Percentiles rank a stretch among this genome's conserved stretches.
These are phyloP conservation scores for Triticum urartu DNA, from an alignment of 176 grass and related monocot species.

Conservation along the genomic window DNA sequence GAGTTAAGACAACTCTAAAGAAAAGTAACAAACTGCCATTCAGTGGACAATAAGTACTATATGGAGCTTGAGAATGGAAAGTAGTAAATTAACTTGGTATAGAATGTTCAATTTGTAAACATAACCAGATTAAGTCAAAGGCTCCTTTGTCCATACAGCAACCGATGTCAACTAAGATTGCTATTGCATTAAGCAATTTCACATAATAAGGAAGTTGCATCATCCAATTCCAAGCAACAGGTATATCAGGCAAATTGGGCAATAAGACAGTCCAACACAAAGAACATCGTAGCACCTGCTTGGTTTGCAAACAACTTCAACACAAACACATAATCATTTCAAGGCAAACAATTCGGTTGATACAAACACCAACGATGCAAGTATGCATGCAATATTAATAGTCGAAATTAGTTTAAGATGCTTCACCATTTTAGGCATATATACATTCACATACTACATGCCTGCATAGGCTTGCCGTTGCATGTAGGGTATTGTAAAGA, in stretches of 20 bases:
- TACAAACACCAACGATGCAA: background rate
- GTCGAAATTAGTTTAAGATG: background rate
- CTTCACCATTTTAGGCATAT: background rate
- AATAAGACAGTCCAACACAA: constrained; percentile 5
- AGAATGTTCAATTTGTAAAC: background rate
- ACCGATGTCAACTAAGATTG: background rate
- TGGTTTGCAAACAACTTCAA: constrained; percentile 23
- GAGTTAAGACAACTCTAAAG: constrained; percentile 1
- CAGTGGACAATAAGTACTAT: constrained; percentile 6
- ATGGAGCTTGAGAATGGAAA: background rate
- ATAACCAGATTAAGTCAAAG: constrained; percentile 4
- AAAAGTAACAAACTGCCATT: background rate
- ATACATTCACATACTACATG: background rate
- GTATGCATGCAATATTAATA: constrained; percentile 20
- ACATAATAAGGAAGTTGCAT: constrained; percentile 1
- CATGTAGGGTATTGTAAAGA: constrained; percentile 6
- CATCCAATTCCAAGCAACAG: constrained; percentile 2
- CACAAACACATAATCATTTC: background rate
- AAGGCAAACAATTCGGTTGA: background rate
- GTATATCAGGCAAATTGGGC: constrained; percentile 4
- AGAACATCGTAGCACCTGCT: background rate
- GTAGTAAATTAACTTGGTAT: background rate
- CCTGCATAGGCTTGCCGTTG: background rate
- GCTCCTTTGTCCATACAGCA: constrained; percentile 19
- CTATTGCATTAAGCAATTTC: constrained; percentile 8